Percentiles rank a stretch among this genome's conserved stretches.
Evolutionary conservation across 257 asterid species (phyloP).

Genomic region (Ajuga chamaepitys): DNA sequence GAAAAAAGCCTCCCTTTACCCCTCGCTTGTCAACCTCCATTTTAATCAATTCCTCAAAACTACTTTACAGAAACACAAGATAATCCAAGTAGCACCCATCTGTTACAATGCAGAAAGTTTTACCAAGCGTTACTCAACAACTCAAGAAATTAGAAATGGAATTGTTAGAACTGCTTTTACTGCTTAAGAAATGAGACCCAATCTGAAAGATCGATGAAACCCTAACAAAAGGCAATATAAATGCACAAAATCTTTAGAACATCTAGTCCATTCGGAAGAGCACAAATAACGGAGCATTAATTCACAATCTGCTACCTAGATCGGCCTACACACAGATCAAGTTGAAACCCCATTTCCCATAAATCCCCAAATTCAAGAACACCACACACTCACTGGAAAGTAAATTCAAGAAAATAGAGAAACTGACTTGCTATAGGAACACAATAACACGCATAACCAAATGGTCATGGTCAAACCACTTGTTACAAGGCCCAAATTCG

Average conservation of each 20-base stretch:
- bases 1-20: conserved; percentile 78
- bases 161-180: background rate
- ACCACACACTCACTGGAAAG: conserved; percentile 4
- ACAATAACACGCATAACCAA: conserved; percentile 7
- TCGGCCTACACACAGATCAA: conserved; percentile 18
- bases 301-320: background rate
- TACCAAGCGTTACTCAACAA: conserved; percentile 3
- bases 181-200: conserved; percentile 9
- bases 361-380: conserved; percentile 21
- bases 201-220: conserved; percentile 19
- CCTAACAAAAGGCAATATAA: conserved; percentile 19
- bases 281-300: background rate
- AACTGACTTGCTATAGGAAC: conserved; percentile 10
- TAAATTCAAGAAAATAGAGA: conserved; percentile 12
- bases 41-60: conserved; percentile 8
- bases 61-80: conserved; percentile 12
- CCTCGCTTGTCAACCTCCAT: conserved; percentile 92
- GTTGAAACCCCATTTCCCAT: conserved; percentile 11
- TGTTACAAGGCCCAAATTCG: conserved; percentile 11
- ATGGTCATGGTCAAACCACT: conserved; percentile 24
- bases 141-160: conserved; percentile 5
- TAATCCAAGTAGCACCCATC: conserved; percentile 31
- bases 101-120: conserved; percentile 16
- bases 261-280: background rate
- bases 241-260: conserved; percentile 8